These are phyloP conservation scores for Schwanniomyces etchellsii DNA, from an alignment of 1,139 yeast species.

Conservation along the genomic window DNA sequence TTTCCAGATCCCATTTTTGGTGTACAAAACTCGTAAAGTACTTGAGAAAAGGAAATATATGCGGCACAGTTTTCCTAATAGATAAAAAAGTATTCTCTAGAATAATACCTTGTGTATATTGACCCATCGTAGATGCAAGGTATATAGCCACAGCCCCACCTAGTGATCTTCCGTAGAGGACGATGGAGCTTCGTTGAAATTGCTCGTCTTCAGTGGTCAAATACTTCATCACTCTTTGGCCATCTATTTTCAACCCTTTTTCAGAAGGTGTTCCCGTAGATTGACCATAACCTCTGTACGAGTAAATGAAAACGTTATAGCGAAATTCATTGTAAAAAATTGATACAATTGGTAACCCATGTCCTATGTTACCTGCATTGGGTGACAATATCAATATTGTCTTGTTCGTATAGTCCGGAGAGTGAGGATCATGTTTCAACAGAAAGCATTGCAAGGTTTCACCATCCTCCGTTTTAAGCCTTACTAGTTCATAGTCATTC, in stretches of 20 bases:
- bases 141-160: slow-evolving; percentile 96
- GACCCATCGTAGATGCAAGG: slow-evolving; percentile 56
- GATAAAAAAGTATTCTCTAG: slow-evolving; percentile 85
- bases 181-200: slow-evolving; percentile 47
- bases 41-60: slow-evolving; percentile 64
- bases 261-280: slow-evolving; percentile 80
- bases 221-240: slow-evolving; percentile 64
- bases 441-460: slow-evolving; percentile 38
- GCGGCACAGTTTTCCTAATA: slow-evolving; percentile 76
- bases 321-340: slow-evolving; percentile 60
- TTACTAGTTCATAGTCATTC: slow-evolving; percentile 56
- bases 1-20: slow-evolving; percentile 81
- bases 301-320: slow-evolving; percentile 78
- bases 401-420: slow-evolving; percentile 44
- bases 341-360: slow-evolving; percentile 77
- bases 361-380: slow-evolving; percentile 96
- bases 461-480: slow-evolving; percentile 65
- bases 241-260: slow-evolving; percentile 75
- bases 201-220: slow-evolving; percentile 44
- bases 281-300: slow-evolving; percentile 89
- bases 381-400: slow-evolving; percentile 82
- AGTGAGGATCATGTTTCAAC: slow-evolving; percentile 41
- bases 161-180: slow-evolving; percentile 82
- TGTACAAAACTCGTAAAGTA: slow-evolving; percentile 61
- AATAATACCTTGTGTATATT: slow-evolving; percentile 54